A percentile compares a stretch with the other conserved stretches of the same genome.
Conservation (phyloP, 2,329 filamentous ascomycete species). For the Alternaria triticina region DNA sequence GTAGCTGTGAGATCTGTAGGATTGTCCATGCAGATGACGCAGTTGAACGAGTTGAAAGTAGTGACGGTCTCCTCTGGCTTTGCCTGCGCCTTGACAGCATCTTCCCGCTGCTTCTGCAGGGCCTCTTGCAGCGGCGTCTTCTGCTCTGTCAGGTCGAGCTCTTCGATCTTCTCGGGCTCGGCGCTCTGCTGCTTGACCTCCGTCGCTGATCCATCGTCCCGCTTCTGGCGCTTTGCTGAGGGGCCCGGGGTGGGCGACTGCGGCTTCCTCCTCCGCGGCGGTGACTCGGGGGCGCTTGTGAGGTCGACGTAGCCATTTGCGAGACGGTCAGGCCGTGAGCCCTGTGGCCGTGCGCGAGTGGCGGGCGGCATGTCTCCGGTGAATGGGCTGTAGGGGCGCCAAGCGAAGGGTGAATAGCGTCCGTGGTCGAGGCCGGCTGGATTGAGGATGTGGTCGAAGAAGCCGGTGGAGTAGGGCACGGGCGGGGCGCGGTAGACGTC, state of each 20-base stretch:
- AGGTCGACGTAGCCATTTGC: slow-evolving; percentile 49
- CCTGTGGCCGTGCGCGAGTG: slow-evolving; percentile 20
- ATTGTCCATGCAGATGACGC: slow-evolving; percentile 69
- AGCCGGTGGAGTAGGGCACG: slow-evolving; percentile 25
- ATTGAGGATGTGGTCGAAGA: slow-evolving; percentile 42
- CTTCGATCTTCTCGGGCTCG: slow-evolving; percentile 47
- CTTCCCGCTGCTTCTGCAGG: slow-evolving; percentile 60
- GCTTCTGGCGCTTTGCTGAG: slow-evolving; percentile 40
- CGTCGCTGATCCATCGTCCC: slow-evolving; percentile 20
- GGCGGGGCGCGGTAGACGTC: slow-evolving; percentile 19
- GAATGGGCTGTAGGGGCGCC: slow-evolving; percentile 4
- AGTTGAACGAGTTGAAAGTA: slow-evolving; percentile 59
- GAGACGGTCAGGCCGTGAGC: slow-evolving; percentile 28
- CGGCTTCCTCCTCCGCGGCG: slow-evolving; percentile 29
- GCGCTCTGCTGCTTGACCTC: neutral
- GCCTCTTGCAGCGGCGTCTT: slow-evolving; percentile 51
- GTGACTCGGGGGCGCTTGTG: slow-evolving; percentile 31
- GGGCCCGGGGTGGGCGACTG: slow-evolving; percentile 34
- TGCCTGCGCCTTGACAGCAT: slow-evolving; percentile 57
- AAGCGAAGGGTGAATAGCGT: slow-evolving; percentile 20
- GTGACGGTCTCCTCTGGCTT: slow-evolving; percentile 47
- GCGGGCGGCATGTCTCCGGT: slow-evolving; percentile 19
- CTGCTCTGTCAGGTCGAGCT: slow-evolving; percentile 58
- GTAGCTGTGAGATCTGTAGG: slow-evolving; percentile 66
- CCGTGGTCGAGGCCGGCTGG: slow-evolving; percentile 24